Evolutionary conservation across 768 basidiomycete genomes (phyloP), one percentile per base, ranked within the genome.

Genomic region (Mycena belliarum): DNA sequence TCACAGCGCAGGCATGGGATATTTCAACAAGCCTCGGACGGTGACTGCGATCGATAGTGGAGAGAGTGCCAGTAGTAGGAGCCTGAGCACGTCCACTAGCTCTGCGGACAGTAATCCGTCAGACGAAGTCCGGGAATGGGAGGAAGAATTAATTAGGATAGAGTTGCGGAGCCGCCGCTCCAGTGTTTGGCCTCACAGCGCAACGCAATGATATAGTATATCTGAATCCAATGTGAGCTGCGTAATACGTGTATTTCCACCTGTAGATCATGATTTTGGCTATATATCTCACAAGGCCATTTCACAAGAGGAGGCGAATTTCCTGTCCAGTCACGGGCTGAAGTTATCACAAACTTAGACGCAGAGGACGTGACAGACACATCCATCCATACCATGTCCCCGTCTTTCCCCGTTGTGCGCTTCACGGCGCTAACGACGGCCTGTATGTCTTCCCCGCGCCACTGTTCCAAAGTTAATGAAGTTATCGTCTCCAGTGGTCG

Each of bases 91-190:
- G 16, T 72, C 72, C 35, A 71, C 69, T 54, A 65, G 67, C 37
- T 71, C 70, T 41, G 63, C 63, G 68, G 65, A 70, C 43, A 65
- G 72, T 55, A 65, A 73, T 57, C 53, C 64, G 64, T 55, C 59
- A 23, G 64, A 73, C 33, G 76, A 79, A 41, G 75, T 84, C 67
- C 75, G 77, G 52, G 90, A 86, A 62, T 93, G 91, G 90, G 91
- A 92, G 70, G 84, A 83, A 68, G 89, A 91, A 75, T 78, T 91
- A 43, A 83, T 79, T 58, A 79, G 82, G 59, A 89, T 91, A 63
- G 89, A 91, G 72, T 72, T 76, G 63, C 75, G 74, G 70, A 88
- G 83, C 71, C 81, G 80, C 43, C 71, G 73, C 65, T 77, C 76
- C 44, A 82, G 78, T 56, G 78, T 80, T 66, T 70, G 73, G 37